A percentile compares a stretch with the other conserved stretches of the same genome.
Conservation (phyloP, 805 yeast species). For the Pichia paraexigua region DNA sequence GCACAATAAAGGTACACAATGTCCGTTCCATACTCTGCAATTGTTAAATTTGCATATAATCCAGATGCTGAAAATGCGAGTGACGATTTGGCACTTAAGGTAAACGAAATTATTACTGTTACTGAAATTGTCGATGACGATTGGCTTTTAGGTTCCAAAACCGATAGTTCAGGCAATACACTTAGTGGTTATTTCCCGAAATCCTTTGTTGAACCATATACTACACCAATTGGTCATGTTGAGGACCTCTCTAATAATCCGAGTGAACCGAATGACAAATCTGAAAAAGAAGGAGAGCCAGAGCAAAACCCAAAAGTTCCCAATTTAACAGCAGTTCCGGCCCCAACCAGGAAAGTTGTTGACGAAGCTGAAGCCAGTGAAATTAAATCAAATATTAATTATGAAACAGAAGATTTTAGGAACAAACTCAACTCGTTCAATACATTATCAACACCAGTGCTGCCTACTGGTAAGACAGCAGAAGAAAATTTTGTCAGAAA, state of each 20-base stretch:
- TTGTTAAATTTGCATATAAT: constrained; percentile 25
- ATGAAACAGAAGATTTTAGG: constrained; percentile 28
- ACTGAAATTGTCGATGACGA: constrained; percentile 81
- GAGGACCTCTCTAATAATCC: not conserved
- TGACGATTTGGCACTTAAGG: constrained; percentile 71
- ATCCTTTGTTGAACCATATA: constrained; percentile 54
- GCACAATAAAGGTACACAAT: not conserved
- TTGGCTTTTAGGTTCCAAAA: constrained; percentile 74
- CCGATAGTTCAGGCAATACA: constrained; percentile 34
- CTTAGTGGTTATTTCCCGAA: constrained; percentile 80
- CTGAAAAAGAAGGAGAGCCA: not conserved
- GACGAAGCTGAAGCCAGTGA: not conserved
- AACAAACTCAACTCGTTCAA: constrained; percentile 46
- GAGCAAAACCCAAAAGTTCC: not conserved
- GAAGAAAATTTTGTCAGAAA: constrained; percentile 43
- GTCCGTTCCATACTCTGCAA: constrained; percentile 23
- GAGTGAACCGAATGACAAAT: constrained; percentile 1
- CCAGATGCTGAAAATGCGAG: constrained; percentile 48
- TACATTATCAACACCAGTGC: constrained; percentile 31
- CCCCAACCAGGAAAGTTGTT: not conserved
- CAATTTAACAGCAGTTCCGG: not conserved
- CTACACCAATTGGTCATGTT: not conserved
- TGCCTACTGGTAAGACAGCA: constrained; percentile 27
- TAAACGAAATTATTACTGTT: constrained; percentile 66
- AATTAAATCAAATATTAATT: constrained; percentile 5